Evolutionary conservation across 225 moss, liverwort and hornwort genomes (phyloP), one percentile per base, ranked within the genome.

Genomic region (Sphagnum contortum): DNA sequence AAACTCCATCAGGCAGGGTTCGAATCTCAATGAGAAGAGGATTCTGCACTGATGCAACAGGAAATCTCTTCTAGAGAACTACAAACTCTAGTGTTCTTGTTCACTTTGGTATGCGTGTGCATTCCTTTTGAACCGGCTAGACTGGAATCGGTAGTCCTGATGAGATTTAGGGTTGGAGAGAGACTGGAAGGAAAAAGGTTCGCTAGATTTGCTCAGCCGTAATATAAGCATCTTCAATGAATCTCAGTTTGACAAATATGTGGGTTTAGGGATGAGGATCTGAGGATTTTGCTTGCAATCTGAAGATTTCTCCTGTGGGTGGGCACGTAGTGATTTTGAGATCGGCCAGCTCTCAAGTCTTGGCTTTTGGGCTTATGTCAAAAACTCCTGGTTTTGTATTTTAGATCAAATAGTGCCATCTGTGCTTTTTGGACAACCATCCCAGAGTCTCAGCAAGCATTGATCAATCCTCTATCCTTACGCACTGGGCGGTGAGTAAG

Each of bases 381-480:
- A 12, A 10, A 49, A 49, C 49, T 29, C 29, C 29, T 29, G 29
- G 29, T 29, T 53, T 13, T n/a, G 6, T 12, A 5, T 48, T 48
- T 68, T 75, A 90, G 90, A 59, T 70, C 88, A 90, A 44, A 55
- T 49, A 14, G 69, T 71, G 58, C 92, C 90, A 44, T 81, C 90
- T 9, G 60, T 90, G 55, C 88, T 88, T 61, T 96, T 1, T 96
- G 96, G 96, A 80, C 96, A 1, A 73, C 88, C 2, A 75, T 83
- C 4, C 70, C 49, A 46, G 88, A 92, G 49, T 73, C 75, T 12
- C 74, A 79, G 29, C 29, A 29, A 29, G 29, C 29, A 29, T 29
- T 29, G 29, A 29, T 29, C 29, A 29, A 29, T 29, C 29, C 29
- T 29, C 29, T 29, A 29, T 29, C 29, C 29, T 29, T 29, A 29